Conservation (phyloP, 2,329 filamentous ascomycete genomes). For the Chalaropsis thielavioides region DNA sequence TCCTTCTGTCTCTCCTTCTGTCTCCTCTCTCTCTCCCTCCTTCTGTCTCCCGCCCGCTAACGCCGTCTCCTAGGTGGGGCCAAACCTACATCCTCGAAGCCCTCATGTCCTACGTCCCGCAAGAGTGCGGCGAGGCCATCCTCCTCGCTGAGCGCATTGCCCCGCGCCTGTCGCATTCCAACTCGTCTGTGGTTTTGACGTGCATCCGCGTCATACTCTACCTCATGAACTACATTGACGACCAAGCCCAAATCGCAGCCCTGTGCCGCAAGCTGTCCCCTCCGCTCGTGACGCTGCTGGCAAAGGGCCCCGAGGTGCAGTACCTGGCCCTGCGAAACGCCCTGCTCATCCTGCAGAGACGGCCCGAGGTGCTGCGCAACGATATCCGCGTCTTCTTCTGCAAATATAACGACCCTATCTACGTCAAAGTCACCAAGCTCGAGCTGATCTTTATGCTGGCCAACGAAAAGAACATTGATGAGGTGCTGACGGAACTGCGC, state of each 20-base stretch:
- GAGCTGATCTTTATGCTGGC: conserved; percentile 99
- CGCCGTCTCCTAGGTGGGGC: conserved; percentile 47
- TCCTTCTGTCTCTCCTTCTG: too few relatives aligned
- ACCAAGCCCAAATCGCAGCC: conserved; percentile 73
- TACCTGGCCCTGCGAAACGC: conserved; percentile 91
- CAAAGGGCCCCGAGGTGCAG: conserved; percentile 96
- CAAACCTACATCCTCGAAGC: conserved; percentile 98
- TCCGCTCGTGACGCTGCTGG: conserved; percentile 82
- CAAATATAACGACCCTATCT: conserved; percentile 99
- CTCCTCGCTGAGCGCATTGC: conserved; percentile 86
- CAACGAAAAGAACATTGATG: conserved; percentile 85
- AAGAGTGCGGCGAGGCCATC: conserved; percentile 75
- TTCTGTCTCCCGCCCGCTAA: neutral
- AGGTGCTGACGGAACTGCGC: conserved; percentile 82
- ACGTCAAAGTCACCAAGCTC: conserved; percentile 97
- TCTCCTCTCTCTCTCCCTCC: too few relatives aligned
- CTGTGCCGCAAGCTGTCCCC: conserved; percentile 89
- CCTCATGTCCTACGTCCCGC: conserved; percentile 92
- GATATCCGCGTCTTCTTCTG: conserved; percentile 99
- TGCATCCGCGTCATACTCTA: conserved; percentile 95
- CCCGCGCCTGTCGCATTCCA: conserved; percentile 90
- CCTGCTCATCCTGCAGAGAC: conserved; percentile 77
- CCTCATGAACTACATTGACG: conserved; percentile 95
- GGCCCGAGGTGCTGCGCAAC: conserved; percentile 85
- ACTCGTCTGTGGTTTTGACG: conserved; percentile 89